Base-by-base conservation (phyloP, 2,329 filamentous ascomycete genomes). In the Colletotrichum gloeosporioides region DNA sequence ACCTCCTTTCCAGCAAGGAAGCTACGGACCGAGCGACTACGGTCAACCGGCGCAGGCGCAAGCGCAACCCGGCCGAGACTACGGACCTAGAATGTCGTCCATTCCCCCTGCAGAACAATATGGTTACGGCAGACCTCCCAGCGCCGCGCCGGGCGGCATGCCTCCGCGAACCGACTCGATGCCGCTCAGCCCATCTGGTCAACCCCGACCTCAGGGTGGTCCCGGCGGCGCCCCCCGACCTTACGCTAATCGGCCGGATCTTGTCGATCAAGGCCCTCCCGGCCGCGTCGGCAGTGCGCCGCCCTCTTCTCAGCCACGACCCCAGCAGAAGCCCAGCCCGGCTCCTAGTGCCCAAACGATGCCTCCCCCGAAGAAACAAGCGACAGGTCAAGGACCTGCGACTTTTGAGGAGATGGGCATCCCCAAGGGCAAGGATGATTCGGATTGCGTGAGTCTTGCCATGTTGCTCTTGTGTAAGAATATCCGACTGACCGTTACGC, bases 371-470 rank as follows among this genome's bases (percentile, higher is more conserved):
- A 86, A 87, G 18, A 82, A 86, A 25, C 86, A 85, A 77, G 83
- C 87, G 62, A 88, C 91, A 36, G 90, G 90, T 66, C 95, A 96
- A 82, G 97, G 96, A 13, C 96, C 97, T 1, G 95, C 97, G 80
- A 99, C 97, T 0, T 99, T 99, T 84, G 96, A 98, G 83, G 96
- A 98, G 83, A 99, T 99, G 97, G 97, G 97, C 53, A 96, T 99
- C 80, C 95, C 96, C 8, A 91, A 93, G 81, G 93, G 90, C 64
- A 96, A 97, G 85, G 91, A 93, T 77, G 95, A 98, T n/a, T 91
- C 92, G 79, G 96, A 99, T 86, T 99, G 96, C 88, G 96, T 98
- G 92, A 90, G 90, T 90, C 25, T 76, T 63, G 8, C 15, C 16
- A n/a, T 10, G 4, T 53, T 29, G 29, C 25, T 13, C 22, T 16